Conservation (phyloP, 2,329 filamentous ascomycete species). For the Ophiostoma perfectum region DNA sequence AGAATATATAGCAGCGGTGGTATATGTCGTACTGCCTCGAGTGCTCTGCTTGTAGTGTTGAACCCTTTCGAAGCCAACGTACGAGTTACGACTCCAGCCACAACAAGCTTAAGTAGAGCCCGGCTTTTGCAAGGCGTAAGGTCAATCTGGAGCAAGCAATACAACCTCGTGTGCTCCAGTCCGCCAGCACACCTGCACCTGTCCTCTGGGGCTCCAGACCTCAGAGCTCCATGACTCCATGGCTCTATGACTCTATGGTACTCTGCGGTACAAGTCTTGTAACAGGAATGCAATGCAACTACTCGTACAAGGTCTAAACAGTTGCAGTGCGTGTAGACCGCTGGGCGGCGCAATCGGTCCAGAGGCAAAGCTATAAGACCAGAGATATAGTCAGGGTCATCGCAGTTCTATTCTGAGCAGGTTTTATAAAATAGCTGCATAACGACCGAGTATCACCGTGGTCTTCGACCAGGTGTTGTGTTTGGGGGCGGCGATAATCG, state of each 20-base stretch:
- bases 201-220: no score
- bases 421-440: background rate
- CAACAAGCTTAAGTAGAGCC: slow-evolving; percentile 2
- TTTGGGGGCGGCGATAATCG: background rate
- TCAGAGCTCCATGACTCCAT: background rate
- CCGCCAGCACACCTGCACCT: no score
- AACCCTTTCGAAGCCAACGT: no score
- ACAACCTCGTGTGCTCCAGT: background rate
- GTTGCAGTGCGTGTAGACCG: background rate
- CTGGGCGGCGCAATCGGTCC: background rate
- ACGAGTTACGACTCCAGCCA: background rate
- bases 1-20: background rate
- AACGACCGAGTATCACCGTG: slow-evolving; percentile 3
- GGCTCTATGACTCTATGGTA: background rate
- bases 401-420: no score
- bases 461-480: background rate
- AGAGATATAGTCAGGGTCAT: background rate
- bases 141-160: background rate
- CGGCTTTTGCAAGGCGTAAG: background rate
- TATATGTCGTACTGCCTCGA: background rate
- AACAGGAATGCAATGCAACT: background rate
- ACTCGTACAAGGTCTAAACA: background rate
- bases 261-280: background rate
- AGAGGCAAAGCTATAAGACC: no score
- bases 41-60: no score